phyloP scores from a whole-genome alignment of 2,329 filamentous ascomycete species.

The Coniochaeta pulveracea region DNA sequence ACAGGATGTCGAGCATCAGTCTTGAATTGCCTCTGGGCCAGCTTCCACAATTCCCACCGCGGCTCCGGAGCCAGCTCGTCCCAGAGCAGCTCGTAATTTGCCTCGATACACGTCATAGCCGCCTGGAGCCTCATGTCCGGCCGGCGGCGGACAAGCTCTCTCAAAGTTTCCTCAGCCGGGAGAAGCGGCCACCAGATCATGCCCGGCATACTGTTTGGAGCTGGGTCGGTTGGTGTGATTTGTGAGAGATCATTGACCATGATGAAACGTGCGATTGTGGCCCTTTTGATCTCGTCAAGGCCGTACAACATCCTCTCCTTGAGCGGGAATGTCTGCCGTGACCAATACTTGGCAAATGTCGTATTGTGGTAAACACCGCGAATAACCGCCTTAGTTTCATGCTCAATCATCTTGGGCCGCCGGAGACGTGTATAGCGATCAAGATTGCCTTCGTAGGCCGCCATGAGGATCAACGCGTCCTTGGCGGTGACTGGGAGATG shows the following conservation, averaged over 20 bases:
- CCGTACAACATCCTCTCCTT: neutral
- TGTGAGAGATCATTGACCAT: slow-evolving; percentile 9
- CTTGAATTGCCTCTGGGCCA: neutral
- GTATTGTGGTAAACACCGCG: slow-evolving; percentile 24
- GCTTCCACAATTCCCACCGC: slow-evolving; percentile 1
- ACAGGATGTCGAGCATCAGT: neutral
- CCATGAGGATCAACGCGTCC: slow-evolving; percentile 23
- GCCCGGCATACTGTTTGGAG: slow-evolving; percentile 3
- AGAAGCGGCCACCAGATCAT: slow-evolving; percentile 10
- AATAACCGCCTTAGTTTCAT: slow-evolving; percentile 16
- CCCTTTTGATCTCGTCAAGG: neutral
- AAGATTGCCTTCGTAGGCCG: slow-evolving; percentile 24
- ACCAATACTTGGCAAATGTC: slow-evolving; percentile 22
- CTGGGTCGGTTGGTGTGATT: slow-evolving; percentile 4
- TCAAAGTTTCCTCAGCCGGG: neutral
- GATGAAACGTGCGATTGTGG: slow-evolving; percentile 6
- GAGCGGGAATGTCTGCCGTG: neutral
- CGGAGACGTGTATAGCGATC: slow-evolving; percentile 25
- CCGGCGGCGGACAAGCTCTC: slow-evolving; percentile 5
- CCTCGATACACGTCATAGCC: slow-evolving; percentile 7
- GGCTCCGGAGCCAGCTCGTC: slow-evolving; percentile 5
- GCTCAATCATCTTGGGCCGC: slow-evolving; percentile 13
- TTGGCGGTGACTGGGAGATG: slow-evolving; percentile 24
- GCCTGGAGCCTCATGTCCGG: slow-evolving; percentile 4
- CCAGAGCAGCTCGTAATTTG: slow-evolving; percentile 4